Base-by-base conservation (phyloP, 2,329 filamentous ascomycete genomes). In the Neocatenulostroma microsporum region DNA sequence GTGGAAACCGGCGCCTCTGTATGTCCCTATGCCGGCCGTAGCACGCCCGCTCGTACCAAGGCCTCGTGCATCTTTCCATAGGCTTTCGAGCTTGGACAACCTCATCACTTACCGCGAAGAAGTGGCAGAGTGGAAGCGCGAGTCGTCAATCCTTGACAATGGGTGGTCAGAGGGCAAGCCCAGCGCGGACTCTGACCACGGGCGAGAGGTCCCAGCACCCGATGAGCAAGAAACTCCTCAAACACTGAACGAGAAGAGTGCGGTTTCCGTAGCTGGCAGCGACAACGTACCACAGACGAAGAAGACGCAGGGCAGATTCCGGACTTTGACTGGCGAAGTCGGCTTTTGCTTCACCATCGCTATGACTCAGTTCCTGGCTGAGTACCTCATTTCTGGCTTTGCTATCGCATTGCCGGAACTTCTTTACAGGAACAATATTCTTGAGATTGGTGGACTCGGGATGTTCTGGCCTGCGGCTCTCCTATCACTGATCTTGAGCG, bases 371-470 rank as follows among this genome's bases (percentile, higher is more conserved):
- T 53, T 62, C 30, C 46, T 62, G 5, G 53, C 55, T 17, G 58
- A 62, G 23, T 61, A 57, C 43, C 49, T 60, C 41, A 59, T 61
- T 34, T 56, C 55, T 1, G 58, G 58, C 10, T 61, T 62, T 33
- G 54, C 57, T 1, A 49, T 60, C 14, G 51, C 59, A 17, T 49
- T 62, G 1, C 53, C 57, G 5, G 48, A 48, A 7, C 44, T 61
- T 17, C 37, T 54, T 13, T 21, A 41, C 10, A 41, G 44, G 24
- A 30, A 30, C 4, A 26, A 38, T 8, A 27, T 19, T n/a, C 15
- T 37, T 13, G 5, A 3, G 6, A n/a, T 41, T 14, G 40, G 41
- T 3, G 35, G 36, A 11, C 50, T 53, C 25, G 53, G 55, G 9
- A 39, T 47, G 15, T 56, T 61, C 45, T 62, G 58, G 58, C 58